Evolutionary conservation across 2,329 filamentous ascomycete genomes (phyloP).

Genomic region (Blastomyces silverae): DNA sequence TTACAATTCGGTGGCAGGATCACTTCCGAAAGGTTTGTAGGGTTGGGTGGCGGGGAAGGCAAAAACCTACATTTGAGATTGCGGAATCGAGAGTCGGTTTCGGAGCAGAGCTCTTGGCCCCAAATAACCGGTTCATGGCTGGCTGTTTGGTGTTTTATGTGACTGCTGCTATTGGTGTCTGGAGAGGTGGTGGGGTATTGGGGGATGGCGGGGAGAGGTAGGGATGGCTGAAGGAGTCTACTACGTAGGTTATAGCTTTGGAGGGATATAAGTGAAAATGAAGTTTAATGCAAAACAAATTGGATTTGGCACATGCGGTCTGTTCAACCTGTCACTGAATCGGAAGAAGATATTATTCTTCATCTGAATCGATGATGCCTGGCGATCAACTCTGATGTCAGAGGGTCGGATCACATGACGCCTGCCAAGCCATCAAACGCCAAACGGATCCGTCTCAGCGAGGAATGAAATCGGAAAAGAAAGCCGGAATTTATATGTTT

Average conservation of each 20-base stretch:
- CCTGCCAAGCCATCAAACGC: neutral
- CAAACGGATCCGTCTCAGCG: too few species aligned
- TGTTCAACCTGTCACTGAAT: neutral
- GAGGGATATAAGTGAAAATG: neutral
- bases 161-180: too few species aligned
- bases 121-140: constrained; percentile 95
- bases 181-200: neutral
- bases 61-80: constrained; percentile 62
- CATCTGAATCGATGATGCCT: neutral
- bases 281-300: neutral
- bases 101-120: constrained; percentile 74
- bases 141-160: neutral
- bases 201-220: neutral
- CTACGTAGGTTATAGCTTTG: neutral
- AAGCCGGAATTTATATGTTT: neutral
- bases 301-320: neutral
- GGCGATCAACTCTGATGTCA: neutral
- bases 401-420: constrained; percentile 1
- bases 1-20: constrained; percentile 13
- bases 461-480: neutral
- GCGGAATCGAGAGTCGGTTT: constrained; percentile 83
- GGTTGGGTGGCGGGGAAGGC: neutral
- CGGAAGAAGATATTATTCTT: neutral
- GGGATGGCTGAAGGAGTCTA: neutral
- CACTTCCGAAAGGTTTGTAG: neutral